Conservation (phyloP, 352 stramenopile species). For the Pythium vanterpoolii region DNA sequence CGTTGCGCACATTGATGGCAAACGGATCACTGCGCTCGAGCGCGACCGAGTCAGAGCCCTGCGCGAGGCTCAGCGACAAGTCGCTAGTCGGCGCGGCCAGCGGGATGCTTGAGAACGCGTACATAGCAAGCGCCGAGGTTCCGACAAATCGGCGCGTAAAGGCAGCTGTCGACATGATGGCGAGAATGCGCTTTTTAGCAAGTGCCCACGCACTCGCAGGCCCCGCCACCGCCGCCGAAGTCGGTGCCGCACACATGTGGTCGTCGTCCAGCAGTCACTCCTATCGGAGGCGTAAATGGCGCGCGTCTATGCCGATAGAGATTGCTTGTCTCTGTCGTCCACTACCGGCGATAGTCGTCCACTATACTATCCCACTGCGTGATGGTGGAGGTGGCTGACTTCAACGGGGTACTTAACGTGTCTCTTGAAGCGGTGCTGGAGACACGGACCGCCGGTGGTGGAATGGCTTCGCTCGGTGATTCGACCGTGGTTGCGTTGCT, state of each 20-base stretch:
- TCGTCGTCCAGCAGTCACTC: not conserved
- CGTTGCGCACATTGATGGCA: slow-evolving; percentile 53
- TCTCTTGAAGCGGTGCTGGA: slow-evolving; percentile 28
- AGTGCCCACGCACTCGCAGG: slow-evolving; percentile 18
- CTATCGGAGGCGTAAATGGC: no score
- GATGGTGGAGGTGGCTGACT: no score
- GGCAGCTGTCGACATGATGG: slow-evolving; percentile 32
- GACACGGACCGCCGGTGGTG: slow-evolving; percentile 21
- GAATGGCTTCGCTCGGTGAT: not conserved
- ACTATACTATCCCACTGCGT: not conserved
- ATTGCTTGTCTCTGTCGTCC: slow-evolving; percentile 26
- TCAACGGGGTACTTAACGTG: slow-evolving; percentile 3
- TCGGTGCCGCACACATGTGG: slow-evolving; percentile 2
- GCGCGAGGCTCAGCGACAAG: slow-evolving; percentile 52
- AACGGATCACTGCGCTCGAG: slow-evolving; percentile 57
- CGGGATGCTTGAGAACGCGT: slow-evolving; percentile 45
- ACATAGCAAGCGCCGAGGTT: slow-evolving; percentile 34
- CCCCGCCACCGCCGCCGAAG: not conserved
- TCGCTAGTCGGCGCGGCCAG: slow-evolving; percentile 56
- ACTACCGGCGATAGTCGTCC: not conserved
- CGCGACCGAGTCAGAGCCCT: slow-evolving; percentile 51
- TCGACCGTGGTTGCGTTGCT: slow-evolving; percentile 16
- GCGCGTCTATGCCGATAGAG: slow-evolving; percentile 3
- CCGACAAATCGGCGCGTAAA: slow-evolving; percentile 36
- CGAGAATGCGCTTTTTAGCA: slow-evolving; percentile 27